Evolutionary conservation across 176 grass and related monocot genomes (phyloP).

Genomic region (Alopecurus myosuroides): DNA sequence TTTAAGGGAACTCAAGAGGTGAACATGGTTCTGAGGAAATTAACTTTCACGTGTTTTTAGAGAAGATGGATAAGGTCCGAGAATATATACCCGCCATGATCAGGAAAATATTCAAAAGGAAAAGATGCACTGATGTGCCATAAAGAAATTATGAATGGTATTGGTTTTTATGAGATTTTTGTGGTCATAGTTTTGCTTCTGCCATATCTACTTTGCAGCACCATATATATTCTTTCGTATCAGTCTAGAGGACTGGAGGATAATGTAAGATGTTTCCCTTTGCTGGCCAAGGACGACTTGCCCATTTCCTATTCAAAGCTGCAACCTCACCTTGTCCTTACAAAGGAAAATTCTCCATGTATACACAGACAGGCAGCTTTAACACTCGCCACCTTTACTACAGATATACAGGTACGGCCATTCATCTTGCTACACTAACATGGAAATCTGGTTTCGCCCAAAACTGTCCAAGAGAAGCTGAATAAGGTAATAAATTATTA

Average conservation of each 20-base stretch:
- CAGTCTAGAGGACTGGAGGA: not conserved
- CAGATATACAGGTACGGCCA: not conserved
- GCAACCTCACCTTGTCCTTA: not conserved
- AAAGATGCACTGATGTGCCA: not conserved
- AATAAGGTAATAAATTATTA: not conserved
- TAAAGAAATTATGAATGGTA: not conserved
- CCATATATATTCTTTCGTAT: not conserved
- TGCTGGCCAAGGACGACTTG: slow-evolving; percentile 4
- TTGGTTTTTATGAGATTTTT: not conserved
- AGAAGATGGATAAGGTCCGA: not conserved
- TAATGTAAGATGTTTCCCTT: not conserved
- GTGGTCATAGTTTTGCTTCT: not conserved
- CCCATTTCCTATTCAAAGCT: not conserved
- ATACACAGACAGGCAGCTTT: not conserved
- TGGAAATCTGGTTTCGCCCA: not conserved
- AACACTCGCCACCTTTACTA: not conserved
- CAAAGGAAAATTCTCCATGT: not conserved
- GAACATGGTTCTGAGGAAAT: not conserved
- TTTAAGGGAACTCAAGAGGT: slow-evolving; percentile 25
- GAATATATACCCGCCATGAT: slow-evolving; percentile 37
- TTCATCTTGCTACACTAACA: not conserved
- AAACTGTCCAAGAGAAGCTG: not conserved
- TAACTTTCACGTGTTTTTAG: not conserved
- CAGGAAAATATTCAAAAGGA: slow-evolving; percentile 14
- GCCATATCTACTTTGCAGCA: not conserved